Evolutionary conservation across 495 filamentous ascomycete genomes (phyloP).

Genomic region (Podospora bellae-mahoneyi): DNA sequence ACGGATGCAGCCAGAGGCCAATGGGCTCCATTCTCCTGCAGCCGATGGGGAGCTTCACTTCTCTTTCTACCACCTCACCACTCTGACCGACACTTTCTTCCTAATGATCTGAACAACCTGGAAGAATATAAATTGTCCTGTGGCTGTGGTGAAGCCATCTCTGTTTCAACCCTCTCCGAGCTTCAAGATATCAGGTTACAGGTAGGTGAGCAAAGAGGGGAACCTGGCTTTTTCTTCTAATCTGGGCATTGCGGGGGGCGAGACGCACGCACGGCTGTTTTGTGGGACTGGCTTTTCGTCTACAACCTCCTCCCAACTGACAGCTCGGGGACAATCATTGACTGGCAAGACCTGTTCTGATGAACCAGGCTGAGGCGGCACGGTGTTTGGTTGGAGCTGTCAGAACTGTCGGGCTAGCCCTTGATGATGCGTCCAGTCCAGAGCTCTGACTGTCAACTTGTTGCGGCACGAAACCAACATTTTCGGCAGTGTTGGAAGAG

Average conservation of each 20-base stretch:
- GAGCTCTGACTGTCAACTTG: background rate
- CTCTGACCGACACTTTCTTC: background rate
- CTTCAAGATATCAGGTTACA: background rate
- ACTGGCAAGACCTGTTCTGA: background rate
- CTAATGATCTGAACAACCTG: background rate
- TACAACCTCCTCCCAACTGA: background rate
- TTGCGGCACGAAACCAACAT: background rate
- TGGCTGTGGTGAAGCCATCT: background rate
- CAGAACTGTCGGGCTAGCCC: slow-evolving; percentile 2
- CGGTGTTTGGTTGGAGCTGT: slow-evolving; percentile 9
- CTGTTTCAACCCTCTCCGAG: background rate
- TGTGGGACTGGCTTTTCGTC: background rate
- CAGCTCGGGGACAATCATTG: background rate
- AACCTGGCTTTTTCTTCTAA: background rate
- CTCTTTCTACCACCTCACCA: background rate
- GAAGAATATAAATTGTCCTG: too few relatives aligned
- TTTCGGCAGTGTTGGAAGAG: background rate
- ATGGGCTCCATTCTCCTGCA: background rate
- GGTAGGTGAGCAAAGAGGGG: background rate
- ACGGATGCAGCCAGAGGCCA: slow-evolving; percentile 1
- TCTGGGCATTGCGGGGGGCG: slow-evolving; percentile 8
- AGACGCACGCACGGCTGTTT: slow-evolving; percentile 14
- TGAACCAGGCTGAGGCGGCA: slow-evolving; percentile 11
- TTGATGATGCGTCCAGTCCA: background rate
- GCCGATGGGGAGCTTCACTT: background rate